These are phyloP conservation scores for Eleusine coracana DNA, from an alignment of 176 grass and related monocot genomes.

Conservation along the genomic window DNA sequence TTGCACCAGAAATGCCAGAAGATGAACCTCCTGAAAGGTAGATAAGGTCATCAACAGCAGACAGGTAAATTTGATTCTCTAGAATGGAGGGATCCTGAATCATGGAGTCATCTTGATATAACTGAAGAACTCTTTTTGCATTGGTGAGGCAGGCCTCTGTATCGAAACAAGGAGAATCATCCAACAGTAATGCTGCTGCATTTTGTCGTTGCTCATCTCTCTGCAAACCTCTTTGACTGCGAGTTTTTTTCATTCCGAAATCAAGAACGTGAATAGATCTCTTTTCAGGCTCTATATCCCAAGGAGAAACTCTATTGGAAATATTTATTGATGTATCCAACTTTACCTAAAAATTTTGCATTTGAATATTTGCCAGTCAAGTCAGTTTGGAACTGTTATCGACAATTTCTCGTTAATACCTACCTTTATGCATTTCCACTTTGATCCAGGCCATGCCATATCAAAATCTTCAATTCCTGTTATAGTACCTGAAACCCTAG, in stretches of 20 bases:
- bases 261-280: neutral
- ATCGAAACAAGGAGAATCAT: neutral
- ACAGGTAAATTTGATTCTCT: conserved; percentile 10
- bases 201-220: neutral
- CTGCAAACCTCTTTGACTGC: neutral
- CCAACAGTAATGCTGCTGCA: neutral
- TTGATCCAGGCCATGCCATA: conserved; percentile 23
- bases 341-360: conserved; percentile 1
- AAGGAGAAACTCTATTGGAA: neutral
- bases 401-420: neutral
- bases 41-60: conserved; percentile 22
- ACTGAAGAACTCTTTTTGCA: neutral
- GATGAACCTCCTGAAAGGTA: conserved; percentile 4
- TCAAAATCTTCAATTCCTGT: conserved; percentile 18
- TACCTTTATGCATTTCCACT: conserved; percentile 20
- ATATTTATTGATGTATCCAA: neutral
- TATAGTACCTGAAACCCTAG: conserved; percentile 10
- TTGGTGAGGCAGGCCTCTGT: neutral
- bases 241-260: neutral
- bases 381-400: neutral
- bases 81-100: neutral
- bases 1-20: neutral
- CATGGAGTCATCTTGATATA: neutral
- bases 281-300: neutral
- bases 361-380: neutral